Conservation (phyloP, 1,284 basidiomycete species). For the Macrocybe sp. region DNA sequence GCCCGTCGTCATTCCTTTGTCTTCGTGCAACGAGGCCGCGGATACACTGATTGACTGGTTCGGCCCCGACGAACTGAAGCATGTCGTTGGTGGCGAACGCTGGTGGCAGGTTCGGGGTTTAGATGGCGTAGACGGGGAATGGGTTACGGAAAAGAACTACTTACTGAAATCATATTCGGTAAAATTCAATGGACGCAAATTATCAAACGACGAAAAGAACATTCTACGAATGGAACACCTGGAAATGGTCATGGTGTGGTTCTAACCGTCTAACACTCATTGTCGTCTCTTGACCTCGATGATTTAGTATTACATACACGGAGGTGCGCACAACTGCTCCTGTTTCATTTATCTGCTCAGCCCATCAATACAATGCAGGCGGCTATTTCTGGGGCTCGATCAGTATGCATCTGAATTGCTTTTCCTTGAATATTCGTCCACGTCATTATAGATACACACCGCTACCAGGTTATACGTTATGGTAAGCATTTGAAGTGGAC, state of each 20-base stretch:
- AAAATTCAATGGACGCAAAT: constrained; percentile 19
- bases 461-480: constrained; percentile 62
- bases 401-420: constrained; percentile 31
- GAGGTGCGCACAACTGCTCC: constrained; percentile 37
- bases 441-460: constrained; percentile 52
- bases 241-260: constrained; percentile 50
- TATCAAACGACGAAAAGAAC: constrained; percentile 34
- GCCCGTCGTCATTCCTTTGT: constrained; percentile 60
- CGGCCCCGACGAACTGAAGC: constrained; percentile 65
- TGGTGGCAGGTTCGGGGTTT: constrained; percentile 85
- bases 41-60: constrained; percentile 75
- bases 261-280: background rate
- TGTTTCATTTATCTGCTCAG: background rate
- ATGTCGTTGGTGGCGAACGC: constrained; percentile 71
- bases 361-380: constrained; percentile 26
- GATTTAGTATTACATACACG: constrained; percentile 69
- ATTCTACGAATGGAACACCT: constrained; percentile 51
- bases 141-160: constrained; percentile 65
- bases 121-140: constrained; percentile 71
- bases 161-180: constrained; percentile 19
- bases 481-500: constrained; percentile 25
- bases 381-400: constrained; percentile 68
- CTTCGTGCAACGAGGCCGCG: constrained; percentile 65
- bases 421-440: constrained; percentile 8
- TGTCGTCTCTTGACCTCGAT: background rate